A percentile compares a stretch with the other conserved stretches of the same genome.
Conservation (phyloP, 495 filamentous ascomycete species). For the Neurospora sp. region DNA sequence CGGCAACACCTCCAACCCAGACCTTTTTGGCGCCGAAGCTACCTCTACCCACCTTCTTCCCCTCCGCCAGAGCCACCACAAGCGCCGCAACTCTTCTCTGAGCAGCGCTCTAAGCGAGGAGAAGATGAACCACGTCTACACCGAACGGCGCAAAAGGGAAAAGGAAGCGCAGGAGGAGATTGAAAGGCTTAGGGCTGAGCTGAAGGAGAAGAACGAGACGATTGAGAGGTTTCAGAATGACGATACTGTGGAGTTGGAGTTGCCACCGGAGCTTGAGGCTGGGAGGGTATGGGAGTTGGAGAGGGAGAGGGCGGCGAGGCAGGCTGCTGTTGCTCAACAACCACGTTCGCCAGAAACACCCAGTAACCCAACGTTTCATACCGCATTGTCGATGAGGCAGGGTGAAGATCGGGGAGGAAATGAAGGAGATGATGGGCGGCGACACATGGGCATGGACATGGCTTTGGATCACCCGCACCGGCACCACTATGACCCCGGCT, state of each 20-base stretch:
- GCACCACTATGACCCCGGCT: not conserved
- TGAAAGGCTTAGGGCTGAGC: constrained; percentile 40
- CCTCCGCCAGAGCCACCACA: constrained; percentile 50
- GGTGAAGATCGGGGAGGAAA: not conserved
- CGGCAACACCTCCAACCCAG: constrained; percentile 22
- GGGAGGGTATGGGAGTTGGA: constrained; percentile 4
- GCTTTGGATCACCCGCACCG: not conserved
- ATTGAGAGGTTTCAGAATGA: constrained; percentile 34
- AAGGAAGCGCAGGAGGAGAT: constrained; percentile 31
- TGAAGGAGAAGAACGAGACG: constrained; percentile 41
- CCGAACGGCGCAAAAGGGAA: constrained; percentile 40
- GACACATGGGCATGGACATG: not conserved
- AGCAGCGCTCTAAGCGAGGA: constrained; percentile 50
- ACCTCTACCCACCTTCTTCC: constrained; percentile 42
- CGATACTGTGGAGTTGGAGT: constrained; percentile 36
- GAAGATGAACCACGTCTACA: constrained; percentile 50
- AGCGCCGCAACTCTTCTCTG: constrained; percentile 47
- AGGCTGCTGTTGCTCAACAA: not conserved
- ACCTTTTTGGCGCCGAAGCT: constrained; percentile 12
- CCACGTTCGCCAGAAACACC: not conserved
- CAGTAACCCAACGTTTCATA: not conserved
- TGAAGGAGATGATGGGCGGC: not conserved
- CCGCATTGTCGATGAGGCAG: not conserved
- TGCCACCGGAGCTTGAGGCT: constrained; percentile 29
- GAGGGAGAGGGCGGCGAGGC: not conserved